These are phyloP conservation scores for Botryobasidium botryosum DNA, from an alignment of 768 basidiomycete species.

Conservation along the genomic window DNA sequence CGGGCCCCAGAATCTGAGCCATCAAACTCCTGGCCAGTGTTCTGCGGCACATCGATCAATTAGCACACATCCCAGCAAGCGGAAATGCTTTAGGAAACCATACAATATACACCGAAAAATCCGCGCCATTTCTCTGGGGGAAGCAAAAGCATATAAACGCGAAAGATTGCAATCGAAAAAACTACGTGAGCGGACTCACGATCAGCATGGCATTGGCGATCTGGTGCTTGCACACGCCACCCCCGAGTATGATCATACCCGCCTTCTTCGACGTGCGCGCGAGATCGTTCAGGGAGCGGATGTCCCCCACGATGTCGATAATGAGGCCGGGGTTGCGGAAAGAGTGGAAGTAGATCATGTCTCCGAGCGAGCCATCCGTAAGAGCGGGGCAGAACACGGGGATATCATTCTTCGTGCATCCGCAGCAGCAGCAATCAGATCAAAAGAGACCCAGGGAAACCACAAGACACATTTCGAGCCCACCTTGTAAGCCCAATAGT, in stretches of 20 bases:
- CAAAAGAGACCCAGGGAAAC: not conserved
- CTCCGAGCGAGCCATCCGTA: conserved; percentile 94
- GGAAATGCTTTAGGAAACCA: conserved; percentile 15
- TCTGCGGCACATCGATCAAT: conserved; percentile 20
- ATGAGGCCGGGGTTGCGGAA: conserved; percentile 72
- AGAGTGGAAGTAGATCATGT: conserved; percentile 99
- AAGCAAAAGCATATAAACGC: conserved; percentile 1
- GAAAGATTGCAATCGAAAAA: not conserved
- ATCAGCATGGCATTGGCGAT: conserved; percentile 99
- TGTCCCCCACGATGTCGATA: conserved; percentile 90
- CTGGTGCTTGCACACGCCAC: conserved; percentile 98
- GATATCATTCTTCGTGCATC: conserved; percentile 65
- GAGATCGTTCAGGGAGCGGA: conserved; percentile 78
- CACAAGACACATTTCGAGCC: conserved; percentile 18
- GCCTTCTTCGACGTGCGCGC: conserved; percentile 78
- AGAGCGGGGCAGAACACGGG: conserved; percentile 97
- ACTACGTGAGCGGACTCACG: conserved; percentile 34
- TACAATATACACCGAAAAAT: conserved; percentile 91
- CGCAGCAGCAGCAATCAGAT: not conserved
- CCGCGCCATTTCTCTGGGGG: conserved; percentile 84
- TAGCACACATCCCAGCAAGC: not conserved
- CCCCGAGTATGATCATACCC: conserved; percentile 96
- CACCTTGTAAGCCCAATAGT: conserved; percentile 99
- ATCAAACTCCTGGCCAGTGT: conserved; percentile 98
- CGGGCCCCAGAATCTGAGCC: conserved; percentile 95